Base-by-base conservation (phyloP, 768 basidiomycete genomes). In the Leucogyrophana mollusca region DNA sequence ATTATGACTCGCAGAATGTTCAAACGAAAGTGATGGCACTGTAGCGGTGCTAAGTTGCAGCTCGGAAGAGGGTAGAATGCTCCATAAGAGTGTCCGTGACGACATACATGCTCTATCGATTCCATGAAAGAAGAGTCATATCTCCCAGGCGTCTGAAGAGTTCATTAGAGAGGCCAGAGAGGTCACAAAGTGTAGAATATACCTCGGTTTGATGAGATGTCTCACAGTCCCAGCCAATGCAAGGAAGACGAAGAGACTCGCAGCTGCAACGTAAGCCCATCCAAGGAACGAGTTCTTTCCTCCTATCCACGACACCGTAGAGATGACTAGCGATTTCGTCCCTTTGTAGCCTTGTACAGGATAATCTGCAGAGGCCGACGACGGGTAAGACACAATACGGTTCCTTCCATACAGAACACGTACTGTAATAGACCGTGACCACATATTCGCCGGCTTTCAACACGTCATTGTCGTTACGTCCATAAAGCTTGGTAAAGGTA, bases 231-330 rank as follows among this genome's bases (percentile, higher is more conserved):
- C 92, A 20, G 84, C 76, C 40, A 98, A 65, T 20, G 91, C 94
- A 34, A 99, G 80, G 10, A 90, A 73, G 14, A 97, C 83, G 62
- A 96, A 97, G 13, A 97, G 74, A 14, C 78, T 80, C 2, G 94
- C 83, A 1, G 93, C 82, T 13, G 86, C 94, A 36, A 99, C 86
- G 60, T 99, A 99, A 2, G 94, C 91, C 93, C 94, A 98, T 7
- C 96, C 96, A 16, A 99, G 76, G 83, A 99, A 99, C 1, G 94
- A 85, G 57, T 99, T 97, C 72, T 95, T 94, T 33, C 96, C 96
- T 9, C 96, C 96, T 61, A 96, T 92, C 94, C 95, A 98, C 2
- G 94, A 92, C 11, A 96, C 93, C 3, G 95, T 98, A 35, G 94
- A 94, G 52, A 99, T 89, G 24, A 99, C 94, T 49, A 99, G 77